Percentiles rank a stretch among this genome's conserved stretches.
Conservation (phyloP, 73 alveolate genomes). For the Paramecium octaurelia region DNA sequence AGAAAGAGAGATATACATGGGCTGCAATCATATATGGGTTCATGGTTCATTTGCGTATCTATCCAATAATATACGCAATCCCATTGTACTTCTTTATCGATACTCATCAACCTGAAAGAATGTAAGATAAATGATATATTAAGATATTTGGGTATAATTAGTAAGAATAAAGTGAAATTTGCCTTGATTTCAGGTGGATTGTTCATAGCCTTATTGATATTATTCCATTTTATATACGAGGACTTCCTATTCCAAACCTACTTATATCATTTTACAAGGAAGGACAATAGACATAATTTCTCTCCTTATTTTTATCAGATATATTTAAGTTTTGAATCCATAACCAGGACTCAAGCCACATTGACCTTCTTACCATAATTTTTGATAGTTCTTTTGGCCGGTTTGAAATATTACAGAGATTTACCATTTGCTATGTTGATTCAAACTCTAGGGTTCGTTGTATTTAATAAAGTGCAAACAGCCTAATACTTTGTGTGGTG, state of each 20-base stretch:
- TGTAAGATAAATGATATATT: background rate
- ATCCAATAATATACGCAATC: constrained; percentile 94
- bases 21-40: constrained; percentile 92
- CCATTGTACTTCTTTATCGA: constrained; percentile 87
- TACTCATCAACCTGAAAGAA: constrained; percentile 34
- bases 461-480: constrained; percentile 93
- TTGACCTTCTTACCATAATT: constrained; percentile 91
- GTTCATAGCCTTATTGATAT: constrained; percentile 67
- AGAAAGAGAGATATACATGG: constrained; percentile 67
- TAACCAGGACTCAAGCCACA: constrained; percentile 70
- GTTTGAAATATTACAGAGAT: constrained; percentile 76
- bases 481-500: constrained; percentile 82
- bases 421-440: constrained; percentile 80
- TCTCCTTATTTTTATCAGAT: constrained; percentile 91
- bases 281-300: constrained; percentile 95
- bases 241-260: constrained; percentile 91
- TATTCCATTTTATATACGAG: constrained; percentile 79
- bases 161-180: constrained; percentile 74
- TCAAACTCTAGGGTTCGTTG: constrained; percentile 89
- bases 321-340: constrained; percentile 79
- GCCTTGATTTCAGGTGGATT: constrained; percentile 77
- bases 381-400: constrained; percentile 70
- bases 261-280: constrained; percentile 91
- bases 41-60: constrained; percentile 93
- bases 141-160: constrained; percentile 60